Base-by-base conservation (phyloP, 345 rosid species). In the Citrus sp. region DNA sequence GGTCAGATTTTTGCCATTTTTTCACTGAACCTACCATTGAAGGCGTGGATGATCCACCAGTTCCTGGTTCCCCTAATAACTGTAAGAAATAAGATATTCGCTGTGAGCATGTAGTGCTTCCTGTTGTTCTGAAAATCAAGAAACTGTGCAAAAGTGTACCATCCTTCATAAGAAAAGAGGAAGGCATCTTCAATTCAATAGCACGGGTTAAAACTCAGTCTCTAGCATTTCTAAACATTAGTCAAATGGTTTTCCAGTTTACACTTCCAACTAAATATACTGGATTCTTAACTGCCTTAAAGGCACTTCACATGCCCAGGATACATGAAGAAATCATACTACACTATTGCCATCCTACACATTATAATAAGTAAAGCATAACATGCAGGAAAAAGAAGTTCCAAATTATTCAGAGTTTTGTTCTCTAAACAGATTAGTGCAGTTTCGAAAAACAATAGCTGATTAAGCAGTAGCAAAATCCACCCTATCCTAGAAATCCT, bases 11-110 rank as follows among this genome's bases (percentile, higher is more conserved):
- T 82, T 92, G 97, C 99, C 99, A 96, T 84, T 87, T 96, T 80
- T 93, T 94, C 71, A 96, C 97, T 59, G 99, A 92, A 82, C 98
- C 98, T 34, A 96, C 98, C 99, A 96, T 92, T 78, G 99, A 96
- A 79, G 97, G 95, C 12, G 98, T 92, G 38, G 98, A 94, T 70
- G 99, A 94, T 77, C 99, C 99, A 75, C 99, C 99, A 81, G 86
- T 84, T 80, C 99, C 99, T 7, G 98, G 98, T 81, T 96, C 98
- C 74, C 98, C 98, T 19, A 96, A 86, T 68, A 94, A 81, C 99
- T 96, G 86, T 74, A 51, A 40, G 80, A 81, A 75, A 76, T 59
- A 84, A 10, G 35, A 78, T 35, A 79, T 74, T 42, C 64, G 51
- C 63, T 40, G 54, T 77, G 68, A 78, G 69, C 27, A 81, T 54